Conservation (phyloP, 495 filamentous ascomycete species). For the Xylaria telfairii region DNA sequence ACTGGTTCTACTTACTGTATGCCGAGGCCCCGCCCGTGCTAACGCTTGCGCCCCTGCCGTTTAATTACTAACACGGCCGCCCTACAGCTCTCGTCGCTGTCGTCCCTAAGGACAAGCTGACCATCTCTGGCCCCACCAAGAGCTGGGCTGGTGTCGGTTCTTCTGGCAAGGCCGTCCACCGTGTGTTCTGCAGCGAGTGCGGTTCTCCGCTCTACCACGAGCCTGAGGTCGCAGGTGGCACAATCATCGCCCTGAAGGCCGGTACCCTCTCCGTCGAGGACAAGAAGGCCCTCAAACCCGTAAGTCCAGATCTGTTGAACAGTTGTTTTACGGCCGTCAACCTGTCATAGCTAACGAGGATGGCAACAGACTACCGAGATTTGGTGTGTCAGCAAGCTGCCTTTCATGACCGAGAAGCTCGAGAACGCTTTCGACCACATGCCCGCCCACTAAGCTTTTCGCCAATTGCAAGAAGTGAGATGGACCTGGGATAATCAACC, state of each 20-base stretch:
- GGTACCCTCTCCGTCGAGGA: conserved; percentile 66
- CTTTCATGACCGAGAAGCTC: conserved; percentile 70
- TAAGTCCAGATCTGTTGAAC: conserved; percentile 41
- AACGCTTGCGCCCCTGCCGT: neutral
- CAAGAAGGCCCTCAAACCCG: conserved; percentile 72
- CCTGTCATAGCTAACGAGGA: conserved; percentile 5
- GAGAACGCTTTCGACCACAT: conserved; percentile 49
- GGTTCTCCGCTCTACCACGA: conserved; percentile 74
- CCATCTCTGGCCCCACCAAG: conserved; percentile 67
- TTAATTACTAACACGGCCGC: conserved; percentile 8
- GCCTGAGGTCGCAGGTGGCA: conserved; percentile 68
- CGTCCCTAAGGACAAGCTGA: conserved; percentile 66
- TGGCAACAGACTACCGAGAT: conserved; percentile 65
- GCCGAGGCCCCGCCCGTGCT: conserved; percentile 20
- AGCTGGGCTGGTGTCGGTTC: conserved; percentile 60
- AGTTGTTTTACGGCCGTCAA: no score
- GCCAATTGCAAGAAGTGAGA: neutral
- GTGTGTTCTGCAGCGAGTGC: conserved; percentile 72
- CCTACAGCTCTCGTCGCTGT: conserved; percentile 66
- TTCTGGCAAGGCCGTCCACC: conserved; percentile 66
- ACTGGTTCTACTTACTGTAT: conserved; percentile 71
- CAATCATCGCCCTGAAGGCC: conserved; percentile 73
- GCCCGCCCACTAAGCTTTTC: conserved; percentile 20
- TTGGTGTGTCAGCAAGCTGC: conserved; percentile 71
- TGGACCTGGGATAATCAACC: neutral